phyloP scores from a whole-genome alignment of 352 stramenopile species.

The Halophytophthora polymorphica region DNA sequence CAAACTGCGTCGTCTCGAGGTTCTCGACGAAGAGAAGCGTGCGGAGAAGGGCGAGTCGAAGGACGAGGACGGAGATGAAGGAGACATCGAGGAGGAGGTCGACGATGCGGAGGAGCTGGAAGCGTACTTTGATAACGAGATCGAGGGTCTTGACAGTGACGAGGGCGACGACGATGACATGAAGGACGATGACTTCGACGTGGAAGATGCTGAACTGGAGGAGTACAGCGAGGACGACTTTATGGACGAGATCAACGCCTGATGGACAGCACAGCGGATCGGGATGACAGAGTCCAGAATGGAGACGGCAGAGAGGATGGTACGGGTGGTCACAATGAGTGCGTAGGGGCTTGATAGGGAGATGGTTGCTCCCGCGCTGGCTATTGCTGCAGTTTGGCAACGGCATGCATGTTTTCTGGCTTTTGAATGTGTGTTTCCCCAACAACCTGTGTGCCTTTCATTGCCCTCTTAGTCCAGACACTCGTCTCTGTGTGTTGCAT shows the following conservation, averaged over 20 bases:
- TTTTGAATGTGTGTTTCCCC: no score
- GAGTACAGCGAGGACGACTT: constrained; percentile 22
- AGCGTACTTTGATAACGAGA: constrained; percentile 10
- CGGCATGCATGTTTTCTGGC: no score
- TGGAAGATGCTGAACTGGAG: constrained; percentile 25
- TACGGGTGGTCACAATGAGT: no score
- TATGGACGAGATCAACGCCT: constrained; percentile 17
- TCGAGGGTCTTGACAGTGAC: constrained; percentile 8
- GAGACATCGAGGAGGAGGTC: constrained; percentile 14
- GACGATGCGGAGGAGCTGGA: constrained; percentile 17
- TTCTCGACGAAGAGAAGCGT: neutral
- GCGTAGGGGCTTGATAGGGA: no score
- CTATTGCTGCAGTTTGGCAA: no score
- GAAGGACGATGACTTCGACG: constrained; percentile 24
- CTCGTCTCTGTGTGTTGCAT: constrained; percentile 6
- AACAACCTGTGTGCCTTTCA: no score
- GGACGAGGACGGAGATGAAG: constrained; percentile 6
- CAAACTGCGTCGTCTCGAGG: neutral
- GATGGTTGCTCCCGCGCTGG: no score
- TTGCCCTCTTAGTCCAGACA: no score
- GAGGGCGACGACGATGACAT: constrained; percentile 7
- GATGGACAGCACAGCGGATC: constrained; percentile 7
- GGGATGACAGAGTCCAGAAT: no score
- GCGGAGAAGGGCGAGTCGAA: neutral
- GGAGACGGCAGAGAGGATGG: no score